Evolutionary conservation across 1,284 basidiomycete species (phyloP).

Genomic region (Meira nashicola): DNA sequence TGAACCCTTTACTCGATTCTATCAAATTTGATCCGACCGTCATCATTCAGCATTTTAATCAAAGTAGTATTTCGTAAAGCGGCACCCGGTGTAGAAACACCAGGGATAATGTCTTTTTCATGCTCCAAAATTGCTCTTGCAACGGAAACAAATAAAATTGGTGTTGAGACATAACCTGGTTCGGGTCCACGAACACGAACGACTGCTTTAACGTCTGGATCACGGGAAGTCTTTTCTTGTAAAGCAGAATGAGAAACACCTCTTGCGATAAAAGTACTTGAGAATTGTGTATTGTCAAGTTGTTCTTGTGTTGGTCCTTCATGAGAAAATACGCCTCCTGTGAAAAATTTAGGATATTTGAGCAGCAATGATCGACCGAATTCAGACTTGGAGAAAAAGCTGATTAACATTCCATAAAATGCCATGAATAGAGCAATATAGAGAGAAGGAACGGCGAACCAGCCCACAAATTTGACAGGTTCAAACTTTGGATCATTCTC

Average conservation of each 20-base stretch:
- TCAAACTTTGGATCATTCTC: constrained; percentile 10
- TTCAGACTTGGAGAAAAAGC: constrained; percentile 13
- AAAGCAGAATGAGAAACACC: constrained; percentile 12
- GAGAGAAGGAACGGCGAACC: constrained; percentile 17
- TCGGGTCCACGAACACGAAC: constrained; percentile 13
- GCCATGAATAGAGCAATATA: constrained; percentile 8
- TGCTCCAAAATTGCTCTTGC: constrained; percentile 16
- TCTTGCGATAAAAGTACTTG: constrained; percentile 13
- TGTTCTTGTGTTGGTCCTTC: constrained; percentile 20
- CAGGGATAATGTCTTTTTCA: constrained; percentile 9
- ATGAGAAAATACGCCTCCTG: constrained; percentile 17
- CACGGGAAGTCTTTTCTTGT: neutral
- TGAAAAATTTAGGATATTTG: constrained; percentile 16
- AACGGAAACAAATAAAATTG: constrained; percentile 16
- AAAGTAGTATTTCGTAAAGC: constrained; percentile 15
- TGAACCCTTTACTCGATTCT: neutral
- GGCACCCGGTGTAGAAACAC: constrained; percentile 15
- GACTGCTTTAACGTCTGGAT: constrained; percentile 8
- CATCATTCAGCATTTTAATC: constrained; percentile 14
- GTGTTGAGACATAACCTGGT: constrained; percentile 18
- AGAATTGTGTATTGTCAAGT: constrained; percentile 13
- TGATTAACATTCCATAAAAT: constrained; percentile 8
- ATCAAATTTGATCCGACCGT: constrained; percentile 16
- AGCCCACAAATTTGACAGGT: constrained; percentile 14
- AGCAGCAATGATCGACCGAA: constrained; percentile 15